These are phyloP conservation scores for Pseudofabraea citricarpa DNA, from an alignment of 2,329 filamentous ascomycete genomes.

Conservation along the genomic window DNA sequence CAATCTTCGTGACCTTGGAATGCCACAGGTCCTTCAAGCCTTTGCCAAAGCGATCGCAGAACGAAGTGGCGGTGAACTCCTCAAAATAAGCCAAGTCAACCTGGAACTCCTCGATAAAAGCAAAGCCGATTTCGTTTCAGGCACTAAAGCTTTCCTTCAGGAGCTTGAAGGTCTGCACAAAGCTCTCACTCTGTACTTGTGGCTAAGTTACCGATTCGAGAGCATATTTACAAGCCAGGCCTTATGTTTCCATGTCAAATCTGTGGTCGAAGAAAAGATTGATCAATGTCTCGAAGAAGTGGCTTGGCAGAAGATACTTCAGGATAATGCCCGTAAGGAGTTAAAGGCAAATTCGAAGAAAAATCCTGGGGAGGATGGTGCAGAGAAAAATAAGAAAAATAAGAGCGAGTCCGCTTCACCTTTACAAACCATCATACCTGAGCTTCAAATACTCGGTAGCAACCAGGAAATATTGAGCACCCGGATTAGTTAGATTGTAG, in stretches of 20 bases:
- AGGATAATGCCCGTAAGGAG: background rate
- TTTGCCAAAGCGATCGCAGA: conserved; percentile 67
- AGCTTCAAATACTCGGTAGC: too few species aligned
- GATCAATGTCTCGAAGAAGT: conserved; percentile 16
- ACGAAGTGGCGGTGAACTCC: conserved; percentile 60
- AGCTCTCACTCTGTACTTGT: conserved; percentile 78
- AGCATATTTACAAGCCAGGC: conserved; percentile 72
- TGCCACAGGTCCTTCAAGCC: conserved; percentile 49
- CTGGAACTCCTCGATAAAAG: conserved; percentile 66
- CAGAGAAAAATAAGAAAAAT: background rate
- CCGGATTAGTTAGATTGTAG: too few species aligned
- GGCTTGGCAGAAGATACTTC: background rate
- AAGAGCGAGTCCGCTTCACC: too few species aligned
- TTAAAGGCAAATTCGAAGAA: too few species aligned
- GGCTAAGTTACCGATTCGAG: conserved; percentile 85
- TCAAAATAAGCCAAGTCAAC: conserved; percentile 66
- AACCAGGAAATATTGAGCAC: too few species aligned
- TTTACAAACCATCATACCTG: too few species aligned
- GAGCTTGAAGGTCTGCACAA: conserved; percentile 76
- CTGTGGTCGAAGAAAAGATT: conserved; percentile 72
- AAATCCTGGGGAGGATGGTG: background rate
- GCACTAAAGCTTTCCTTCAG: conserved; percentile 47
- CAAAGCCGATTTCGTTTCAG: conserved; percentile 30
- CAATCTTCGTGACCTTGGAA: conserved; percentile 43
- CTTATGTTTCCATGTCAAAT: conserved; percentile 75